Conservation (phyloP, 192 early-diverging fungal genomes). For the Allomyces javanicus region DNA sequence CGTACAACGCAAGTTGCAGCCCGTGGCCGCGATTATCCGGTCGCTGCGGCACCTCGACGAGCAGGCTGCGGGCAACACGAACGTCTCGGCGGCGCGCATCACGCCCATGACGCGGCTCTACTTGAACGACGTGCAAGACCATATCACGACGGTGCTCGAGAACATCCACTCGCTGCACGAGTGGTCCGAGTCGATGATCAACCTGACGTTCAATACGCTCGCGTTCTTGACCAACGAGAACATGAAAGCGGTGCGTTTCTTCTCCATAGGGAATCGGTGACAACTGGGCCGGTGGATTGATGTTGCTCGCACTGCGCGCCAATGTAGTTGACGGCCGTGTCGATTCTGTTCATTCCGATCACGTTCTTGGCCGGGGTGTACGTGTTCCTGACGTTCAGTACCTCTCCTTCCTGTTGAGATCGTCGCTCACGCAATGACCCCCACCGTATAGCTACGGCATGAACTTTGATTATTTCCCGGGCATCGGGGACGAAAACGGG, state of each 20-base stretch:
- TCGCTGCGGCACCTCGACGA: neutral
- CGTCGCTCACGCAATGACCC: neutral
- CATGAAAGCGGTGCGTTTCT: constrained; percentile 6
- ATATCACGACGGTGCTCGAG: neutral
- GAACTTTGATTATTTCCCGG: constrained; percentile 25
- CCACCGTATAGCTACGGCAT: constrained; percentile 18
- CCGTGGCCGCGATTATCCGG: neutral
- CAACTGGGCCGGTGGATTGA: too few relatives aligned
- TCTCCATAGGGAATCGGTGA: neutral
- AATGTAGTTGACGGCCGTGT: neutral
- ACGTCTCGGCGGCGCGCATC: neutral
- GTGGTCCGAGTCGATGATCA: neutral
- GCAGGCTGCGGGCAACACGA: neutral
- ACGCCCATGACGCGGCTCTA: neutral
- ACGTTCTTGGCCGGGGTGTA: constrained; percentile 32
- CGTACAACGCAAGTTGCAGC: neutral
- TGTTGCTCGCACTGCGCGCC: too few relatives aligned
- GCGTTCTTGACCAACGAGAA: constrained; percentile 8
- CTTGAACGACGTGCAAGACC: neutral
- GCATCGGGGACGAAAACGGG: constrained; percentile 7
- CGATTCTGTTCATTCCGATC: constrained; percentile 28
- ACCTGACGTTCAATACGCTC: constrained; percentile 5
- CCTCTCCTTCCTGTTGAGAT: neutral
- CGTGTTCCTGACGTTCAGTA: neutral
- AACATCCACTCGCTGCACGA: neutral